Conservation (phyloP, 225 moss, liverwort and hornwort species). For the Pseudisothecium myosuroides region DNA sequence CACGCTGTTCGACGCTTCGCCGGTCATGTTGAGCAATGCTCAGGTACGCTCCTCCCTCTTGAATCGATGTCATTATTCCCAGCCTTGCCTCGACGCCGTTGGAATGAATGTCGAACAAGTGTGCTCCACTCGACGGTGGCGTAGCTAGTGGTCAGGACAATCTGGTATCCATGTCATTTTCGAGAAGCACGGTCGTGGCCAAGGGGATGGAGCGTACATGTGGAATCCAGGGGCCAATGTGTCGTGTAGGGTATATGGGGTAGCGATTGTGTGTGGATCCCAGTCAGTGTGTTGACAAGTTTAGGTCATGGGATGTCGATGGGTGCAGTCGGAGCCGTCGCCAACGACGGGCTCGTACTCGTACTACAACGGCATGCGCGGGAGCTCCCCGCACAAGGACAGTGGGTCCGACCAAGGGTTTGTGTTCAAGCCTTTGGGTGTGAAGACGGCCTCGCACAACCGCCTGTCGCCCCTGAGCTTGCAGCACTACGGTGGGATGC, state of each 20-base stretch:
- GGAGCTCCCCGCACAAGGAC: constrained; percentile 6
- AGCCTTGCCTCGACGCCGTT: background rate
- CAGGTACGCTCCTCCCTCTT: constrained; percentile 14
- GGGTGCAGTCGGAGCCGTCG: constrained; percentile 69
- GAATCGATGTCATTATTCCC: background rate
- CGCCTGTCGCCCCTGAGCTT: constrained; percentile 47
- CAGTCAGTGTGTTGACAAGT: background rate
- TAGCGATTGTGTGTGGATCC: background rate
- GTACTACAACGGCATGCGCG: constrained; percentile 16
- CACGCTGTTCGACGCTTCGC: constrained; percentile 70
- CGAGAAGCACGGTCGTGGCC: background rate
- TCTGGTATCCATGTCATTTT: background rate
- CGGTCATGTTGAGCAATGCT: constrained; percentile 56
- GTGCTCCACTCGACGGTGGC: background rate
- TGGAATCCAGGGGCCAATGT: background rate
- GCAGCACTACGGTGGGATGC: constrained; percentile 34
- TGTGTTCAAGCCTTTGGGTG: constrained; percentile 60
- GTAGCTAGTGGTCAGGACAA: background rate
- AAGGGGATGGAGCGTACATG: background rate
- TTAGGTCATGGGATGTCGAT: background rate
- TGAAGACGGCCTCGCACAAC: constrained; percentile 48
- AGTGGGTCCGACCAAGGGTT: constrained; percentile 43
- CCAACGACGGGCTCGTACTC: constrained; percentile 79
- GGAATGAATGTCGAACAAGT: background rate
- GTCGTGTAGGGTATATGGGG: background rate